phyloP scores from a whole-genome alignment of 192 early-diverging fungal species.

The Physocladia obscura region DNA sequence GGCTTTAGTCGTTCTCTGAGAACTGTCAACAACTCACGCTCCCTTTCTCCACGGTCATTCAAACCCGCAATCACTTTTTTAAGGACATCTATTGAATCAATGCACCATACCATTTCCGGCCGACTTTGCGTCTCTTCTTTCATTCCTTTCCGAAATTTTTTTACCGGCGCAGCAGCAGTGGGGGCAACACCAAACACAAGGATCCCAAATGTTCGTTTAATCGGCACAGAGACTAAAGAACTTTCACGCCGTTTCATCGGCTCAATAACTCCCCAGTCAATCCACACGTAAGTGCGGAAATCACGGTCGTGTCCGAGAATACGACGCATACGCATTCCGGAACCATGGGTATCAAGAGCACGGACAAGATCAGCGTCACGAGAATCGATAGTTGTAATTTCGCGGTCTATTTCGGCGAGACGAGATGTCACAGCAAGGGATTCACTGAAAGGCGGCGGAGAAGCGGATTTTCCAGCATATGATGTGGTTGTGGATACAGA shows the following conservation, averaged over 20 bases:
- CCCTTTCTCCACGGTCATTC: neutral
- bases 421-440: too few relatives aligned
- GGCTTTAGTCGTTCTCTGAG: conserved; percentile 7
- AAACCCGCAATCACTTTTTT: neutral
- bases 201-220: neutral
- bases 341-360: neutral
- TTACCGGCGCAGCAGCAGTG: neutral
- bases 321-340: neutral
- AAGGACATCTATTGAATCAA: neutral
- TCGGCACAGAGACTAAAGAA: too few relatives aligned
- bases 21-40: neutral
- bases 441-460: too few relatives aligned
- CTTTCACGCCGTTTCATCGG: too few relatives aligned
- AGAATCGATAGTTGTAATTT: neutral
- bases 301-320: neutral
- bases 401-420: neutral
- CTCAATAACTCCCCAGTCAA: too few relatives aligned
- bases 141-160: neutral
- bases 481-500: too few relatives aligned
- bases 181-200: too few relatives aligned
- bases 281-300: neutral
- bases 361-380: neutral
- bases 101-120: neutral
- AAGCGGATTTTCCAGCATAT: too few relatives aligned
- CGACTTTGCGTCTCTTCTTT: neutral